Base-by-base conservation (phyloP, 1,284 basidiomycete genomes). In the Stygiomarasmius scandens region DNA sequence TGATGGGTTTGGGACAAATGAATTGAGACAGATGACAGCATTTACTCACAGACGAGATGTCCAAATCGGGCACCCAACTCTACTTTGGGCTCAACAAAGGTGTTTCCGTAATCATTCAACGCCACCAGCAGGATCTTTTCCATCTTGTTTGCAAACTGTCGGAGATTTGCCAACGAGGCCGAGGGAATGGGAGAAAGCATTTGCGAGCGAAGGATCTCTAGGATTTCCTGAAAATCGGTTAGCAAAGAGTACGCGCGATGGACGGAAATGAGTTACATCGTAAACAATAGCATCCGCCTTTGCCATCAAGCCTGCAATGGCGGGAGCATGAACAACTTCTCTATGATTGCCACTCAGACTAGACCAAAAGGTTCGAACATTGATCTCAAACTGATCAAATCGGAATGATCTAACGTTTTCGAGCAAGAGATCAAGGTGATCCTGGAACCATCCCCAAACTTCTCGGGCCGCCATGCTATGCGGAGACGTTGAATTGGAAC, bases 81-180 rank as follows among this genome's bases (percentile, higher is more conserved):
- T 25, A 94, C 91, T 71, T 94, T 94, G 50, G 91, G 92, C 69
- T 93, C 92, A 48, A 93, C 90, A 72, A 94, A 94, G n/a, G 90
- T 92, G 64, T 90, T 90, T 11, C 90, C 90, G 62, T 92, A 94
- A 62, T 83, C 83, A 62, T 92, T 90, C 32, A 94, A 77, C 25
- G 92, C 89, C 46, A 89, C 79, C 32, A 93, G 77, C 20, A 94
- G 76, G 52, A 93, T 90, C 71, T 93, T 93, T 69, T 94, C 91
- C 92, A 94, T 93, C 76, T 93, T 93, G 68, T 90, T 84, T n/a
- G 91, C 92, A 55, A 94, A 77, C 67, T 90, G 88, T 45, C 92
- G 86, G 58, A 94, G 76, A 64, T 82, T 88, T 16, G 82, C 81
- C 52, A 93, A 71, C 3, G 90, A 84, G 36, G 83, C 67, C 5